Evolutionary conservation across 257 asterid genomes (phyloP), one percentile per base, ranked within the genome.

Genomic region (Penstemon newberryi): DNA sequence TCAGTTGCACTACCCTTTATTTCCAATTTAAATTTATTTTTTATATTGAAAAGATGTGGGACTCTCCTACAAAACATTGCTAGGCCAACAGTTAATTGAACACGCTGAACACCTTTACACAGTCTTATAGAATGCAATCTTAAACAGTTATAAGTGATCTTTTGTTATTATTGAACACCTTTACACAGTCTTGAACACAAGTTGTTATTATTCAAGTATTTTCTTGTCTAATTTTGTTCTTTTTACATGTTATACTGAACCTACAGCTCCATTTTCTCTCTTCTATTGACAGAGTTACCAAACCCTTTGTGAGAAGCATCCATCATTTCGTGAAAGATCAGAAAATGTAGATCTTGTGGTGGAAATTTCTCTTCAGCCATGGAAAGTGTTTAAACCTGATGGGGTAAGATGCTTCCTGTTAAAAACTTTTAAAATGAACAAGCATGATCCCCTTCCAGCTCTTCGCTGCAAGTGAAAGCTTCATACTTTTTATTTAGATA

Each of bases 261-360:
- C 70, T 71, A 56, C 25, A 69, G 33, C 38, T 42, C 33, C 5
- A 39, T 60, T 67, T 70, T 67, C 71, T 4, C 49, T n/a, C 70
- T 83, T 75, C 73, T 63, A 71, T 76, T 73, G 33, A 67, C 63
- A 94, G 99, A 94, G 95, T 80, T 91, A 94, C 82, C 99, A 94
- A 91, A 72, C 50, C 61, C 86, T 94, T 60, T 91, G 97, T 59
- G 95, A 94, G 95, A 94, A 89, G 87, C 73, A 94, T 72, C 99
- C 97, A 3, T 89, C 96, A 36, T 94, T 94, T 49, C 99, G 97
- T 45, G 96, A 94, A 70, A 86, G 99, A 82, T 94, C 97, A 50
- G 99, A 94, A 78, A 94, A 94, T 72, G 99, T 94, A 1, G 95
- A 94, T 82, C 99, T 94, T 62, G 97, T 91, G 80, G 99, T 94